A percentile compares a stretch with the other conserved stretches of the same genome.
Evolutionary conservation across 2,329 filamentous ascomycete genomes (phyloP).

Genomic region (Phaeosphaeria sp.): DNA sequence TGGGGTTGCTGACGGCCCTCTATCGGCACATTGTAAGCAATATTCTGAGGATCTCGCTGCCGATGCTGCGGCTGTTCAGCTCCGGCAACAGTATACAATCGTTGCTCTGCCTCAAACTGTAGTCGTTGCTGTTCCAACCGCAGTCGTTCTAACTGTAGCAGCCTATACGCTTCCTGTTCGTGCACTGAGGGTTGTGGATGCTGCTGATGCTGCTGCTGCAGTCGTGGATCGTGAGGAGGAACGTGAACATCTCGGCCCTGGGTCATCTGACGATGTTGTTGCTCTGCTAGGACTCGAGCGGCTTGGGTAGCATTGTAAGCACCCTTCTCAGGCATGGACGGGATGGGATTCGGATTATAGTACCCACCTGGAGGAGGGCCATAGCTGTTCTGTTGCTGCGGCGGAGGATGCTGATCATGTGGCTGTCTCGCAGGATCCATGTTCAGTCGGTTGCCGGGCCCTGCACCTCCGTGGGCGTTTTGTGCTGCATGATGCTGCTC

Average conservation of each 20-base stretch:
- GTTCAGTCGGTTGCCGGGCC: slow-evolving; percentile 8
- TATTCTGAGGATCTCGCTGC: background rate
- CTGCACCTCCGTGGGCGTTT: background rate
- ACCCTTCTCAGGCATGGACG: slow-evolving; percentile 14
- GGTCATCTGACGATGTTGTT: slow-evolving; percentile 13
- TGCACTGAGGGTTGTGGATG: slow-evolving; percentile 1
- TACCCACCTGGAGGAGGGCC: slow-evolving; percentile 29
- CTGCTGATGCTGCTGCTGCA: background rate
- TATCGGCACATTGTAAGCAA: background rate
- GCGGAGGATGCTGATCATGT: slow-evolving; percentile 11
- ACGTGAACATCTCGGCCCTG: slow-evolving; percentile 7
- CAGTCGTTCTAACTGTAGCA: slow-evolving; percentile 7
- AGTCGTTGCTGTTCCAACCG: slow-evolving; percentile 7
- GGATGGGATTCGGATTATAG: slow-evolving; percentile 28
- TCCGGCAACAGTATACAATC: background rate
- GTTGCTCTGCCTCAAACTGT: slow-evolving; percentile 8
- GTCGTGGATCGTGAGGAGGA: slow-evolving; percentile 5
- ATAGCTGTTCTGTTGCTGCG: slow-evolving; percentile 13
- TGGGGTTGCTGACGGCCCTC: slow-evolving; percentile 5
- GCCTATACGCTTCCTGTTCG: slow-evolving; percentile 9
- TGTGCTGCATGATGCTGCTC: slow-evolving; percentile 27
- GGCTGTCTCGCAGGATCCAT: slow-evolving; percentile 4
- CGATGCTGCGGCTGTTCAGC: background rate
- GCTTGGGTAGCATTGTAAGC: slow-evolving; percentile 23
- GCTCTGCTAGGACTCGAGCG: slow-evolving; percentile 17